phyloP scores from a whole-genome alignment of 2,329 filamentous ascomycete species.

The Talaromyces sp. region DNA sequence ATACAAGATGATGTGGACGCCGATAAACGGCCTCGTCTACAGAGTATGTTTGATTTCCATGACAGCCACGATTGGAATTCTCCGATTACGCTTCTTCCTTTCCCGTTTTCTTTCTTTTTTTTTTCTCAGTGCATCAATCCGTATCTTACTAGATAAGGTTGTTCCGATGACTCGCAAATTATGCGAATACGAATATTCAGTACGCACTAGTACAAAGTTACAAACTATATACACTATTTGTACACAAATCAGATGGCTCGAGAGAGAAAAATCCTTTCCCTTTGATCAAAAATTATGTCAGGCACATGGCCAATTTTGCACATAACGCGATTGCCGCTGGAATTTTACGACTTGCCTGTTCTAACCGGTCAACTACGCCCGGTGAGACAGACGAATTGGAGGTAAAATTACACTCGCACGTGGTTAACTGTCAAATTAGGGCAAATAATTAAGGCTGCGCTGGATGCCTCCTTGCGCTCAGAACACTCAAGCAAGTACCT shows the following conservation, averaged over 20 bases:
- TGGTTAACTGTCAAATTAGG: no score
- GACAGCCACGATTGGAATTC: background rate
- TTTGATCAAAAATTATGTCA: background rate
- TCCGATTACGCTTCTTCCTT: background rate
- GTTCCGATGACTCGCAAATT: background rate
- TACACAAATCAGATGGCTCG: background rate
- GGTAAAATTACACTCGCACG: no score
- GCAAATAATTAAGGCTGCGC: no score
- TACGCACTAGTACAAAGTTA: background rate
- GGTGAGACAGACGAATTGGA: background rate
- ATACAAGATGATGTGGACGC: background rate
- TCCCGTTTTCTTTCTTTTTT: background rate
- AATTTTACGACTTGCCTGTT: background rate
- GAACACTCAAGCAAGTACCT: no score
- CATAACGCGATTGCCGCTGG: slow-evolving; percentile 9
- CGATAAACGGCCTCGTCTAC: background rate
- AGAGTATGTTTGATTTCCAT: background rate
- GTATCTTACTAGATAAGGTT: background rate
- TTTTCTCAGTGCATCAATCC: background rate
- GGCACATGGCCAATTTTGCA: background rate
- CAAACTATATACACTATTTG: no score
- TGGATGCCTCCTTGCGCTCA: no score
- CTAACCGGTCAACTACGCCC: background rate
- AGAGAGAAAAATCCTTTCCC: background rate
- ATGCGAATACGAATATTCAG: background rate